Percentiles rank a stretch among this genome's conserved stretches.
These are phyloP conservation scores for Tricholoma bakamatsutake DNA, from an alignment of 768 basidiomycete genomes.

Conservation along the genomic window DNA sequence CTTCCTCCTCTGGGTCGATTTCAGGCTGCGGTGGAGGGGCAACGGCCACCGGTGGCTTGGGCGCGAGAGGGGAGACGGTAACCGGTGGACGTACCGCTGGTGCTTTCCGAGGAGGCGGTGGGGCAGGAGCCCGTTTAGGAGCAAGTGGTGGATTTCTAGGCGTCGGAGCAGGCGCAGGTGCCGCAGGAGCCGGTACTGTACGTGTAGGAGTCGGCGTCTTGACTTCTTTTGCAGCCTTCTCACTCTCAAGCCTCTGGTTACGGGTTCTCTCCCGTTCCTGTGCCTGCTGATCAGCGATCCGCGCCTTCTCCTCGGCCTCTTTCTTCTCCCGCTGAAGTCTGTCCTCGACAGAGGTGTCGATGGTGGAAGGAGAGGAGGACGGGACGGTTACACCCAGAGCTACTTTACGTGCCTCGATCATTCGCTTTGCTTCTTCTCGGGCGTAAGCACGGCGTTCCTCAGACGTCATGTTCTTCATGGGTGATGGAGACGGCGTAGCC, in stretches of 20 bases:
- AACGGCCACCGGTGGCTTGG: slow-evolving; percentile 11
- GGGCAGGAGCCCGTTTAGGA: slow-evolving; percentile 32
- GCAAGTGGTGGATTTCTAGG: slow-evolving; percentile 25
- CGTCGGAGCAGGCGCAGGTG: slow-evolving; percentile 35
- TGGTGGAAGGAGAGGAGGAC: slow-evolving; percentile 32
- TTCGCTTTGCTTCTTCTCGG: slow-evolving; percentile 72
- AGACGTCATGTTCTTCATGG: slow-evolving; percentile 73
- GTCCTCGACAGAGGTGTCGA: slow-evolving; percentile 83
- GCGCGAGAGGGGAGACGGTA: slow-evolving; percentile 15
- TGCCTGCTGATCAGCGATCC: slow-evolving; percentile 72
- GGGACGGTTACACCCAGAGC: slow-evolving; percentile 69
- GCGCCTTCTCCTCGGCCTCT: slow-evolving; percentile 85
- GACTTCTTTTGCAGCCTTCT: slow-evolving; percentile 54
- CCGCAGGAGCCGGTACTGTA: slow-evolving; percentile 34
- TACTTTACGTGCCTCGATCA: slow-evolving; percentile 80
- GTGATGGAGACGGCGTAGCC: slow-evolving; percentile 48
- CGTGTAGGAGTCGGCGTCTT: slow-evolving; percentile 36
- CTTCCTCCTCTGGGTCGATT: slow-evolving; percentile 76
- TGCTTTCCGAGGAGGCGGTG: slow-evolving; percentile 22
- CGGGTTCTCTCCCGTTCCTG: slow-evolving; percentile 74
- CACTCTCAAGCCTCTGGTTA: slow-evolving; percentile 67
- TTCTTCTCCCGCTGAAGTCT: slow-evolving; percentile 79
- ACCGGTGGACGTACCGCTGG: slow-evolving; percentile 22
- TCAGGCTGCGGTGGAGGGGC: slow-evolving; percentile 29
- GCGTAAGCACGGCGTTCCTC: slow-evolving; percentile 79